Conservation (phyloP, 108 stramenopile species). For the Nitzschia sp. region DNA sequence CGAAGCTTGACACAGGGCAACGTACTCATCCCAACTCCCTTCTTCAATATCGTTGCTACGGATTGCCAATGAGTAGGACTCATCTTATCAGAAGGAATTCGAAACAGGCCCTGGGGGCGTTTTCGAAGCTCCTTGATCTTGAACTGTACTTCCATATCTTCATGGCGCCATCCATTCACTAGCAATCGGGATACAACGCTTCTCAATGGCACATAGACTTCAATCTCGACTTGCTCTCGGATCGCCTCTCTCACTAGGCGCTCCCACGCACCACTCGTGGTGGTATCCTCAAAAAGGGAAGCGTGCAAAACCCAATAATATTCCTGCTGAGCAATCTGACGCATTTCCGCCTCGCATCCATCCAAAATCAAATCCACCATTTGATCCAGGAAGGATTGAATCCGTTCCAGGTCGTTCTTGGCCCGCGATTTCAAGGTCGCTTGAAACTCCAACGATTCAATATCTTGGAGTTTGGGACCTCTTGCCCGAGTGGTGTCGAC, state of each 20-base stretch:
- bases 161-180: constrained; percentile 81
- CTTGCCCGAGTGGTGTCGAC: constrained; percentile 52
- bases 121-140: constrained; percentile 41
- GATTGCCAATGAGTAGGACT: constrained; percentile 75
- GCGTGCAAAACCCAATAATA: constrained; percentile 44
- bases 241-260: constrained; percentile 73
- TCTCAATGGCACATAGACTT: constrained; percentile 81
- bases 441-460: constrained; percentile 37
- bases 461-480: constrained; percentile 44
- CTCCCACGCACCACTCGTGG: constrained; percentile 54
- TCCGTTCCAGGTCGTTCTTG: constrained; percentile 51
- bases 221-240: constrained; percentile 85
- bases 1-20: constrained; percentile 82
- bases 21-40: constrained; percentile 77
- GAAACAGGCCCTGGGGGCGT: constrained; percentile 60
- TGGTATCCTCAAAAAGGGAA: constrained; percentile 22
- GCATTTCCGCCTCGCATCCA: constrained; percentile 70
- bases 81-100: constrained; percentile 47
- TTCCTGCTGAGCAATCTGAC: constrained; percentile 50
- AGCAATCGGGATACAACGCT: constrained; percentile 75
- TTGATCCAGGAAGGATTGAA: constrained; percentile 70
- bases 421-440: constrained; percentile 41
- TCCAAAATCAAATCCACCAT: constrained; percentile 78
- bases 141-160: constrained; percentile 75
- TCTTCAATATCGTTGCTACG: constrained; percentile 67